Percentiles rank a stretch among this genome's conserved stretches.
phyloP scores from a whole-genome alignment of 2,329 filamentous ascomycete genomes.

The Penicillium sp. region DNA sequence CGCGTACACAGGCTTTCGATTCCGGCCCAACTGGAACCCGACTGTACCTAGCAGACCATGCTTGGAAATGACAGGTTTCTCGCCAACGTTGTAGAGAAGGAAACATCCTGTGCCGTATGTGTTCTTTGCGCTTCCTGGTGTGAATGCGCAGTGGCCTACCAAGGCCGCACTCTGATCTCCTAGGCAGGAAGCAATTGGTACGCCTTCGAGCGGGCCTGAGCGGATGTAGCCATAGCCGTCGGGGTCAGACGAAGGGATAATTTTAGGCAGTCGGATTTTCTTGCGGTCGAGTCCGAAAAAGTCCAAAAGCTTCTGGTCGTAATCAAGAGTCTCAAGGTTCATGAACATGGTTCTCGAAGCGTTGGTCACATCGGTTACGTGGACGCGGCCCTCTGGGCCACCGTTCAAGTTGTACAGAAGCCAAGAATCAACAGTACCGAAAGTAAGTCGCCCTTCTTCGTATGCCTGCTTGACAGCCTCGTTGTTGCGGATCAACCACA shows the following conservation, averaged over 20 bases:
- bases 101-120: constrained; percentile 92
- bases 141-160: constrained; percentile 84
- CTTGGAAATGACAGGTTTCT: constrained; percentile 81
- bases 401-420: constrained; percentile 82
- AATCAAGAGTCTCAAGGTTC: constrained; percentile 79
- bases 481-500: constrained; percentile 79
- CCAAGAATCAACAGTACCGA: constrained; percentile 90
- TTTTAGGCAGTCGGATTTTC: constrained; percentile 79
- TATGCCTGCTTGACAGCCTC: constrained; percentile 74
- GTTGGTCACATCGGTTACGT: constrained; percentile 86
- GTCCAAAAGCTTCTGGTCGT: constrained; percentile 74
- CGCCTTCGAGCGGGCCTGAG: constrained; percentile 69
- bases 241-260: constrained; percentile 78
- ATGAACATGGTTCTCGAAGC: constrained; percentile 94
- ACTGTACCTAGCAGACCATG: constrained; percentile 85
- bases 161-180: constrained; percentile 87
- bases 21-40: constrained; percentile 79
- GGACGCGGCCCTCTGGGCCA: constrained; percentile 67
- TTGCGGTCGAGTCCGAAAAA: constrained; percentile 78
- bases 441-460: constrained; percentile 74
- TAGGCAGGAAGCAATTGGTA: constrained; percentile 79
- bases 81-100: constrained; percentile 85
- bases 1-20: constrained; percentile 73
- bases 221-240: constrained; percentile 73
- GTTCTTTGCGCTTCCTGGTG: constrained; percentile 82